Base-by-base conservation (phyloP, 768 basidiomycete genomes). In the Panus rudis region DNA sequence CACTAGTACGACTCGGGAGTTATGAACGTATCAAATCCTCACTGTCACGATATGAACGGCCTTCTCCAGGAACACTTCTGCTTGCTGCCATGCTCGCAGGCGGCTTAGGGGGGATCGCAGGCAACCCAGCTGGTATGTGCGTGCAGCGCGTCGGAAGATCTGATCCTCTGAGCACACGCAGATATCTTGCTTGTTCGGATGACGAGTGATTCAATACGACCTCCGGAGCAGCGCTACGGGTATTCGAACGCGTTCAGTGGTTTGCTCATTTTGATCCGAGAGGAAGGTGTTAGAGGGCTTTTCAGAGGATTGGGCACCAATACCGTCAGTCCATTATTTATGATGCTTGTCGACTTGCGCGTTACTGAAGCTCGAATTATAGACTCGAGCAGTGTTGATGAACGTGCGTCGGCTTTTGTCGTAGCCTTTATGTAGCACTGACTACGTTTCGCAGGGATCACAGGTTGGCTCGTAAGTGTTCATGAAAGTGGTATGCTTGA, bases 211-310 rank as follows among this genome's bases (percentile, higher is more conserved):
- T 73, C 77, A 6, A 69, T 82, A 22, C 78, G 85, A 51, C 80
- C 84, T 14, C 76, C 80, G 20, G 81, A 84, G 46, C 73, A 81
- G 52, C 72, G 80, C 43, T 89, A 85, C 55, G 74, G 79, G 35
- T 94, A 94, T 61, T 68, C 73, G 17, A 89, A 92, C 59, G 88
- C 79, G n/a, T 49, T 91, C 14, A 69, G 72, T 37, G 91, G 91
- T 6, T 64, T 93, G n/a, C 49, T 75, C 6, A 69, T 58, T 48
- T 70, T 93, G 35, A 64, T 84, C 8, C 73, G 67, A 49, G 73
- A 75, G 39, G 91, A 92, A 57, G 88, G 90, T 14, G 33, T 78
- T 6, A 71, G 68, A 23, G 84, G 84, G 4, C 70, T 92, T 44
- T 65, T 70, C 11, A 70, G 89, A 54, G 91, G 91, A 16, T 64